Evolutionary conservation across 768 basidiomycete species (phyloP), one percentile per base, ranked within the genome.

Genomic region (Termitomyces eurrhizus): DNA sequence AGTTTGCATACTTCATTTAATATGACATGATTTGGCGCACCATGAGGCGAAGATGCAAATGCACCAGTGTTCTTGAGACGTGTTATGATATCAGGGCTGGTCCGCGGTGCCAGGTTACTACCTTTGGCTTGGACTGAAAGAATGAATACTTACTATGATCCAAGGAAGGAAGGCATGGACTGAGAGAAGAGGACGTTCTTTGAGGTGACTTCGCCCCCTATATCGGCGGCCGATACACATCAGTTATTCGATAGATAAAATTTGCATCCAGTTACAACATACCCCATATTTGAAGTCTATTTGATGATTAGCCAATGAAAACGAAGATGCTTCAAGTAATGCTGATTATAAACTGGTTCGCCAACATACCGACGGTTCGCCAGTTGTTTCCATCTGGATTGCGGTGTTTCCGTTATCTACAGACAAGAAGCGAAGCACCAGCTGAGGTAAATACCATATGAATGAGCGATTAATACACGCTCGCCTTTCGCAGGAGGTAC

Each of bases 1-100:
- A 52, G 58, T 36, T 6, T 26, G 66, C 76, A 61, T 64, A 87
- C 89, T 79, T 96, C 92, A 70, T 95, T 95, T 66, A 96, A 77
- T 60, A 95, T 89, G 61, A 97, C 78, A 74, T 98, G 94, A 75
- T 97, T 98, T 9, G 93, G 92, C 39, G 73, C 77, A 16, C 78
- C 77, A 67, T 90, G 85, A 62, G 87, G 84, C 58, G 87, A 86
- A 46, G 65, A 67, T n/a, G 73, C 67, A 69, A 94, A 93, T 0
- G 75, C 82, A 2, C 85, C 85, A 7, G 88, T 88, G 36, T 70
- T 74, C 64, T 77, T 78, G 44, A 97, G 84, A 45, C 91, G 86
- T 41, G 78, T 72, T 57, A 95, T 78, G 60, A 98, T 74, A 68
- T 92, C 80, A 16, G 95, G 94, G 69, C 92, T 96, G 63, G n/a